phyloP scores from a whole-genome alignment of 2,329 filamentous ascomycete species.

The Beauveria brongniartii region DNA sequence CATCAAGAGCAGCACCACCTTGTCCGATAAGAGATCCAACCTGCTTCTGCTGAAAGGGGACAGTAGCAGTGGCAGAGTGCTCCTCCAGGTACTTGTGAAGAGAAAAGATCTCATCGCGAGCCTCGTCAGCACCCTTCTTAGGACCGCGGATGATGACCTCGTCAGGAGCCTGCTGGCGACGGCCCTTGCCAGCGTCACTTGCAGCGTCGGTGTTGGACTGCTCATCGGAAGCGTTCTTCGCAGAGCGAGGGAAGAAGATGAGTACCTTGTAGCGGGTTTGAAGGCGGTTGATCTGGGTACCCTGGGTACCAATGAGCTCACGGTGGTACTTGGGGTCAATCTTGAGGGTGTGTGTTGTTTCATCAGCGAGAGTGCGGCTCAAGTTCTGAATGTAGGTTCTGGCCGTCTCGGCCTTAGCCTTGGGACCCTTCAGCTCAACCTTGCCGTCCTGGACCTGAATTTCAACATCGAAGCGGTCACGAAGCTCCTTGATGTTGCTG shows the following conservation, averaged over 20 bases:
- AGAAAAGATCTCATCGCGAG: slow-evolving; percentile 82
- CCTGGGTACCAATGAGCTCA: slow-evolving; percentile 84
- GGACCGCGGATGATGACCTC: slow-evolving; percentile 89
- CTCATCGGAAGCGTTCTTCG: slow-evolving; percentile 59
- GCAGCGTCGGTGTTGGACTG: slow-evolving; percentile 59
- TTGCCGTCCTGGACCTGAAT: slow-evolving; percentile 91
- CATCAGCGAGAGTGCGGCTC: slow-evolving; percentile 79
- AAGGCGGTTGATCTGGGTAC: slow-evolving; percentile 81
- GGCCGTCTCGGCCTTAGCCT: slow-evolving; percentile 84
- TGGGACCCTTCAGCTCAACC: slow-evolving; percentile 90
- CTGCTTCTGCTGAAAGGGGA: slow-evolving; percentile 85
- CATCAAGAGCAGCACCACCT: slow-evolving; percentile 84
- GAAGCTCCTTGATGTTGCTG: slow-evolving; percentile 57
- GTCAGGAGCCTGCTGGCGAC: slow-evolving; percentile 69
- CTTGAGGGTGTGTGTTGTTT: slow-evolving; percentile 79
- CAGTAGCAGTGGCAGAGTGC: slow-evolving; percentile 69
- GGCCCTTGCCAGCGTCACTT: slow-evolving; percentile 58
- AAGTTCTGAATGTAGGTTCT: slow-evolving; percentile 74
- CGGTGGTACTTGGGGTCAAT: slow-evolving; percentile 91
- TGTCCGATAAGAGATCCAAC: slow-evolving; percentile 90
- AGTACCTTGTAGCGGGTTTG: slow-evolving; percentile 90
- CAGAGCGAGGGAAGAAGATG: slow-evolving; percentile 79
- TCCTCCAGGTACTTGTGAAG: slow-evolving; percentile 86
- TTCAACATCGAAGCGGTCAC: slow-evolving; percentile 60
- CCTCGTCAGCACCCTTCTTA: slow-evolving; percentile 85